Conservation (phyloP, 306 rosid species). For the Luffa acutangula region DNA sequence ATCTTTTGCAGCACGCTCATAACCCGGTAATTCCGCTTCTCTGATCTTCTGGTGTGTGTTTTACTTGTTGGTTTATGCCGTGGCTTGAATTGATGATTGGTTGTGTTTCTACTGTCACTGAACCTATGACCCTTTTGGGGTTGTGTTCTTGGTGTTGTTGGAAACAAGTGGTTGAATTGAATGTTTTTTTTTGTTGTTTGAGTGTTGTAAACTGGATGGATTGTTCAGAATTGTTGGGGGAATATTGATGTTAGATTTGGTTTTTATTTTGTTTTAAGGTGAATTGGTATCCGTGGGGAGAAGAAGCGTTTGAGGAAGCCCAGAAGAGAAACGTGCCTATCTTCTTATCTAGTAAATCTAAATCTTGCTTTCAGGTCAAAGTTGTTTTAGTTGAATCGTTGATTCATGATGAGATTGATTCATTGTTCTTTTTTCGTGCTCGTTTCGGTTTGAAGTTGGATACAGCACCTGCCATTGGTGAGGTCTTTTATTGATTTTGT, state of each 20-base stretch:
- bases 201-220: not conserved
- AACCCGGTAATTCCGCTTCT: conserved; percentile 44
- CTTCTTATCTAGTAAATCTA: conserved; percentile 72
- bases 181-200: not conserved
- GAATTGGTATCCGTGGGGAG: conserved; percentile 99
- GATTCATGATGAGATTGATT: not conserved
- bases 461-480: conserved; percentile 99
- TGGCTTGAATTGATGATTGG: not conserved
- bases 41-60: not conserved
- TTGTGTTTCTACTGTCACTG: not conserved
- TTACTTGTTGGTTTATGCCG: not conserved
- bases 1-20: conserved; percentile 91
- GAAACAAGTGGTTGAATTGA: not conserved
- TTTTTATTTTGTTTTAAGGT: conserved; percentile 28
- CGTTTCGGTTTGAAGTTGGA: conserved; percentile 48
- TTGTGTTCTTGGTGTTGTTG: not conserved
- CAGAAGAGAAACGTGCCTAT: conserved; percentile 67
- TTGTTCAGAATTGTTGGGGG: not conserved
- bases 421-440: not conserved
- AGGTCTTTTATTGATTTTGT: conserved; percentile 10
- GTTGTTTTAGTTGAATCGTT: not conserved
- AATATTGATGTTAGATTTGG: not conserved
- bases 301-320: conserved; percentile 84
- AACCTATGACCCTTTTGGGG: not conserved
- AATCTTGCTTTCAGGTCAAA: not conserved